Evolutionary conservation across 257 asterid species (phyloP).

Genomic region (Ilex aquifolium): DNA sequence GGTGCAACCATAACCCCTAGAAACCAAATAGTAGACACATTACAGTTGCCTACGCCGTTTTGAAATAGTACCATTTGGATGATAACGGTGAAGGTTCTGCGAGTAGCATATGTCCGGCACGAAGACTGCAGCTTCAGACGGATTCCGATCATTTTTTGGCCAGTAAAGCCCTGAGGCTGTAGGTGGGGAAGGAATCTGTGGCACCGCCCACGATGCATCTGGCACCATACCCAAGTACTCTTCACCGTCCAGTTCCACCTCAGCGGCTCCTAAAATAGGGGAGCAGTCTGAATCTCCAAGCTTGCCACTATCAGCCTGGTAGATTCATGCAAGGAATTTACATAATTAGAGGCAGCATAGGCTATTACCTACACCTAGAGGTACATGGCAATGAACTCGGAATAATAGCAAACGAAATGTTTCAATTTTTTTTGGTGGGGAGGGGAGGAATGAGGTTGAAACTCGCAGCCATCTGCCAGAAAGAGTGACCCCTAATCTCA

Average conservation of each 20-base stretch:
- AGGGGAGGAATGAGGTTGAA: too few relatives aligned
- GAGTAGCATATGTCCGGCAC: conserved; percentile 57
- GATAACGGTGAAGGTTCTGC: too few relatives aligned
- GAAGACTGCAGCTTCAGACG: conserved; percentile 28
- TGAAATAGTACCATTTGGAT: too few relatives aligned
- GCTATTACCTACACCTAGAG: too few relatives aligned
- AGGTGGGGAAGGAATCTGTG: conserved; percentile 77
- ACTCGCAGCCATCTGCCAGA: too few relatives aligned
- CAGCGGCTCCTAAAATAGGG: conserved; percentile 37
- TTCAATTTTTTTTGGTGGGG: too few relatives aligned
- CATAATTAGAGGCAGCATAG: conserved; percentile 1
- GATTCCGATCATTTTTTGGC: conserved; percentile 35
- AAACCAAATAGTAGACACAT: too few relatives aligned
- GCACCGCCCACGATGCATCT: conserved; percentile 68
- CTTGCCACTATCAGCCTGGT: conserved; percentile 71
- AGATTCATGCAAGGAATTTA: conserved; percentile 13
- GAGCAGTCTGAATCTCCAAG: conserved; percentile 60
- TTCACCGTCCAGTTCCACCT: conserved; percentile 55
- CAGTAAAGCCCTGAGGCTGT: conserved; percentile 82
- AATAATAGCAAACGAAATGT: too few relatives aligned
- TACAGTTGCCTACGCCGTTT: too few relatives aligned
- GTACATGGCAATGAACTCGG: background rate
- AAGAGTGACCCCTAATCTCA: too few relatives aligned
- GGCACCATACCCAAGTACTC: conserved; percentile 58
- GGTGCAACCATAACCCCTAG: too few relatives aligned